A percentile compares a stretch with the other conserved stretches of the same genome.
These are phyloP conservation scores for Saccharomycopsis selenospora DNA, from an alignment of 805 yeast species.

Conservation along the genomic window DNA sequence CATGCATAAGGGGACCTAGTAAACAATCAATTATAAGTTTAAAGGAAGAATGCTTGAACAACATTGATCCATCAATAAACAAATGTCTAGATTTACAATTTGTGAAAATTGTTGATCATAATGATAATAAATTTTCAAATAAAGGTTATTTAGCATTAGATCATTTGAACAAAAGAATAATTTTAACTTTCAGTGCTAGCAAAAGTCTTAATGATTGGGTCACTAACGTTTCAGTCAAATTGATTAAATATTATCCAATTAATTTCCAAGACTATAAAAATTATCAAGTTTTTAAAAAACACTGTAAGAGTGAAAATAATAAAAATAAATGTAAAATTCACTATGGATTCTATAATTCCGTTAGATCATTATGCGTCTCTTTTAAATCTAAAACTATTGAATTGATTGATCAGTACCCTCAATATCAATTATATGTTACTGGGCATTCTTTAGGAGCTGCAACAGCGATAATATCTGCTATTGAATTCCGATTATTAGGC, in stretches of 20 bases:
- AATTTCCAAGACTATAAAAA: background rate
- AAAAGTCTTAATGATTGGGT: conserved; percentile 56
- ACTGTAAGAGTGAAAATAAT: conserved; percentile 9
- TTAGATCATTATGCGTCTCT: conserved; percentile 35
- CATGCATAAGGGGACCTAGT: background rate
- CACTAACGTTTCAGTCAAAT: conserved; percentile 45
- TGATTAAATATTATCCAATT: conserved; percentile 40
- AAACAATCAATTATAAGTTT: background rate
- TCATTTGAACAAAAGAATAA: conserved; percentile 34
- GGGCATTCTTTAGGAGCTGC: conserved; percentile 83
- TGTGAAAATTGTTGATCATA: conserved; percentile 11
- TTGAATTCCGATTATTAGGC: conserved; percentile 52
- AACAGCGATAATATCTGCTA: conserved; percentile 52
- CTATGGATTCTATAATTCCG: conserved; percentile 50
- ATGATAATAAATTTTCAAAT: conserved; percentile 8
- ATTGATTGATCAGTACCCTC: conserved; percentile 34
- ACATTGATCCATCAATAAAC: background rate
- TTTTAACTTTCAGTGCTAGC: conserved; percentile 58
- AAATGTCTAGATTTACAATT: conserved; percentile 7
- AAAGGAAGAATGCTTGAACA: background rate
- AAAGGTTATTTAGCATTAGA: conserved; percentile 48
- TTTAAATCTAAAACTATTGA: conserved; percentile 32
- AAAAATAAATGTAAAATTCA: conserved; percentile 55
- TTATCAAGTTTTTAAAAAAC: too few relatives aligned
- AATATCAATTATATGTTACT: conserved; percentile 44